Base-by-base conservation (phyloP, 495 filamentous ascomycete species). In the Tuber magnatum region DNA sequence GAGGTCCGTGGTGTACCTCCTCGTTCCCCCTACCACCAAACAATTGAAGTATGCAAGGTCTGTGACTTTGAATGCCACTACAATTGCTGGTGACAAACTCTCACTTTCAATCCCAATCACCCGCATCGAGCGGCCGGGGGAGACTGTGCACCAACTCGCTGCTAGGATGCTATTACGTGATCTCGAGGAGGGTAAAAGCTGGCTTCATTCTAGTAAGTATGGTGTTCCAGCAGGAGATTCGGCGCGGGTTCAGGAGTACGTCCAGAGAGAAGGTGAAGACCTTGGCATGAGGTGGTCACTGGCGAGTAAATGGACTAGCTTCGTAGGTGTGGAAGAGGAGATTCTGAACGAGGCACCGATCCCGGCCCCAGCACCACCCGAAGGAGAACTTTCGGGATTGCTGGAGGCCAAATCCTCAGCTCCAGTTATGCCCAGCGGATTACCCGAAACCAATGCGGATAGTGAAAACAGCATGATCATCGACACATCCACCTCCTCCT, bases 81-180 rank as follows among this genome's bases (percentile, higher is more conserved):
- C 85, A 42, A 71, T 80, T 0, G 81, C 87, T n/a, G 89, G 89
- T 0, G 88, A 89, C 0, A 22, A 69, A 7, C 82, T 93, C 1
- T 83, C 86, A 42, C 84, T 92, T n/a, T 85, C 86, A 71, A 89
- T 92, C 24, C 89, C 90, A 0, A 84, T 92, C 24, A 83, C 86
- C 14, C 76, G 83, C 5, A 79, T 89, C 0, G 73, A 84, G 0
- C 78, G 81, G 1, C 84, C 84, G 28, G 86, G 85, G 4, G 84
- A 89, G 73, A 92, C 88, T 0, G 88, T 93, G 70, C 91, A 93
- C 80, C 89, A 91, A 76, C 87, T 93, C 0, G 91, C 90, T 1
- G 90, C 90, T 0, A 86, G 87, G 70, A 91, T 90, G 81, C 89
- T 89, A 2, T 84, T 90, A 16, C 82, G 86, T 14, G 91, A 92